These are phyloP conservation scores for Aspergillus felis DNA, from an alignment of 2,329 filamentous ascomycete genomes.

Conservation along the genomic window DNA sequence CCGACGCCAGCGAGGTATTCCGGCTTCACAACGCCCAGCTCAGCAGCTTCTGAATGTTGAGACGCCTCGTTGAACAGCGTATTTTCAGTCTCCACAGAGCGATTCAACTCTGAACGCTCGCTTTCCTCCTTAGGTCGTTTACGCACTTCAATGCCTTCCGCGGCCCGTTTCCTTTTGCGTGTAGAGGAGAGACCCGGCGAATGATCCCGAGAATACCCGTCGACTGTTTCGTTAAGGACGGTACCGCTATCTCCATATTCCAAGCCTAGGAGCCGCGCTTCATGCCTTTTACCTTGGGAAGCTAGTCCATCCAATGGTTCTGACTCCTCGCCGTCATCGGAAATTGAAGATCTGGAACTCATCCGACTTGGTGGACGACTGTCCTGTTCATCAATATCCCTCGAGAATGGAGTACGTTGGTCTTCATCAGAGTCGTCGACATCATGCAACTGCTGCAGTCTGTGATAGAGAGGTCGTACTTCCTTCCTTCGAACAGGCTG, in stretches of 20 bases:
- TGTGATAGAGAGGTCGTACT: conserved; percentile 77
- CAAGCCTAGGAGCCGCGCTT: conserved; percentile 9
- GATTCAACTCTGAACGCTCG: conserved; percentile 66
- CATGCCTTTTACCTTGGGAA: conserved; percentile 15
- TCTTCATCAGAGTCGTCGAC: conserved; percentile 88
- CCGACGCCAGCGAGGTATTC: not conserved
- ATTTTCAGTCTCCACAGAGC: conserved; percentile 51
- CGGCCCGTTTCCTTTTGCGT: conserved; percentile 70
- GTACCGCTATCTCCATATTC: conserved; percentile 13
- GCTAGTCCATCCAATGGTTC: conserved; percentile 19
- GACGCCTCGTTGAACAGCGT: conserved; percentile 29
- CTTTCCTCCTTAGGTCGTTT: conserved; percentile 84
- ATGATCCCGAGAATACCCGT: conserved; percentile 22
- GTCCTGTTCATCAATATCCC: conserved; percentile 81
- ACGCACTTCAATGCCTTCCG: conserved; percentile 64
- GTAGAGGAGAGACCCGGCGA: conserved; percentile 51
- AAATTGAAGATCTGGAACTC: conserved; percentile 51
- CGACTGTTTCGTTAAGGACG: conserved; percentile 20
- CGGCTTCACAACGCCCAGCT: not conserved
- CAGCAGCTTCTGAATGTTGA: not conserved
- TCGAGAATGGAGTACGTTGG: conserved; percentile 59
- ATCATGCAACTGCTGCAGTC: conserved; percentile 68
- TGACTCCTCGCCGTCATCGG: conserved; percentile 41
- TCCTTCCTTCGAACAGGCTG: conserved; percentile 55
- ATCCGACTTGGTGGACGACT: conserved; percentile 74